phyloP scores from a whole-genome alignment of 1,139 yeast genomes.

The Zygosaccharomyces pseudobailii region DNA sequence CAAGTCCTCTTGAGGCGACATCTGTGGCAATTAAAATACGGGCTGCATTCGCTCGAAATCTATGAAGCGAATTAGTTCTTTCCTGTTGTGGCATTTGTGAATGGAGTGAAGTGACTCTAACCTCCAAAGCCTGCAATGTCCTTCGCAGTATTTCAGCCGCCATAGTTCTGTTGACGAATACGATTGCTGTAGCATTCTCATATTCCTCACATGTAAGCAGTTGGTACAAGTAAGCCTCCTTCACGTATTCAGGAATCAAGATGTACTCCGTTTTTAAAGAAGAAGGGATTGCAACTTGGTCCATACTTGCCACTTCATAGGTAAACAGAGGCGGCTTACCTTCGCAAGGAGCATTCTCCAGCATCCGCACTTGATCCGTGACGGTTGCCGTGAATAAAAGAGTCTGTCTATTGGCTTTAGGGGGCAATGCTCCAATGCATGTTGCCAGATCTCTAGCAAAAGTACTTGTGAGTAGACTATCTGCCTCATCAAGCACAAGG shows the following conservation, averaged over 20 bases:
- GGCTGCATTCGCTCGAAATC: slow-evolving; percentile 94
- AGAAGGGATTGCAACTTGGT: slow-evolving; percentile 70
- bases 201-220: slow-evolving; percentile 60
- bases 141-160: slow-evolving; percentile 86
- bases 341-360: slow-evolving; percentile 62
- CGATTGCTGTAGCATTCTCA: slow-evolving; percentile 64
- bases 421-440: slow-evolving; percentile 70
- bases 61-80: slow-evolving; percentile 81
- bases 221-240: slow-evolving; percentile 79
- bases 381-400: slow-evolving; percentile 92
- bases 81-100: slow-evolving; percentile 94
- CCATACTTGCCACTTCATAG: slow-evolving; percentile 76
- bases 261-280: slow-evolving; percentile 56
- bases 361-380: slow-evolving; percentile 81
- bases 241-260: slow-evolving; percentile 73
- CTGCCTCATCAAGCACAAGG: slow-evolving; percentile 94
- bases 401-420: slow-evolving; percentile 72
- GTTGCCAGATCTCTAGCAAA: slow-evolving; percentile 73
- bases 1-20: slow-evolving; percentile 95
- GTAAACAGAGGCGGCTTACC: slow-evolving; percentile 66
- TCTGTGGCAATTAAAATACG: slow-evolving; percentile 90
- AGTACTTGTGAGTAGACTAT: slow-evolving; percentile 76
- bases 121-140: slow-evolving; percentile 64
- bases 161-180: slow-evolving; percentile 84
- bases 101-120: slow-evolving; percentile 83